These are phyloP conservation scores for Cardamine occulta DNA, from an alignment of 345 rosid genomes.

Conservation along the genomic window DNA sequence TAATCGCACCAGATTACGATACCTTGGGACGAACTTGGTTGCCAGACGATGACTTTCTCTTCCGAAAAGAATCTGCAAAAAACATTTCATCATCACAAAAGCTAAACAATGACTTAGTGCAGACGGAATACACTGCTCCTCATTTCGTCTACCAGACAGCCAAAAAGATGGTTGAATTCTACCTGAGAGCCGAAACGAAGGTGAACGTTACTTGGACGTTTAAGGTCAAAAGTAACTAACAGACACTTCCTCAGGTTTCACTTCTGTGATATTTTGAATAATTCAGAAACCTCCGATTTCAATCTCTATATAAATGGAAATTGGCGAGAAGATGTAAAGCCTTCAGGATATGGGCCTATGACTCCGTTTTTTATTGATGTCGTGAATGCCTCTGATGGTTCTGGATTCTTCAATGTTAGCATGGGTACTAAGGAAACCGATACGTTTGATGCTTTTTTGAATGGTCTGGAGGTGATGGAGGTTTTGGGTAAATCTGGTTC, in stretches of 20 bases:
- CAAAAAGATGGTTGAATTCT: constrained; percentile 6
- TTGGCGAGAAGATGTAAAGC: background rate
- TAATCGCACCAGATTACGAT: constrained; percentile 55
- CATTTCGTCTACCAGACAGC: constrained; percentile 52
- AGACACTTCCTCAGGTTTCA: constrained; percentile 56
- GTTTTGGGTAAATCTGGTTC: constrained; percentile 51
- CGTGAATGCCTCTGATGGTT: constrained; percentile 54
- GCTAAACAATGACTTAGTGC: too few species aligned
- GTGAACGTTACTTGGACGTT: constrained; percentile 56
- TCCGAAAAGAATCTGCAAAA: constrained; percentile 48
- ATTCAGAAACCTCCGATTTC: constrained; percentile 5
- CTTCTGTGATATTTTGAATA: constrained; percentile 55
- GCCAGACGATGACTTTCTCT: constrained; percentile 51
- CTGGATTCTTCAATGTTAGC: constrained; percentile 58
- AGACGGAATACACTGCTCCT: constrained; percentile 42
- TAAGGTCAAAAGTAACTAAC: constrained; percentile 46
- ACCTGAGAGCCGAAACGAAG: background rate
- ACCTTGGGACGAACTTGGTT: constrained; percentile 71
- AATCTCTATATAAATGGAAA: constrained; percentile 47
- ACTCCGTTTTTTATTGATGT: constrained; percentile 54
- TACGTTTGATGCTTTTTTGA: constrained; percentile 53
- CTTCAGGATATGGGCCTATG: accelerated
- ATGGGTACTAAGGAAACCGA: constrained; percentile 20
- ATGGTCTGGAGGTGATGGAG: constrained; percentile 75
- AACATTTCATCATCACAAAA: accelerated